Evolutionary conservation across 176 grass and related monocot species (phyloP).

Genomic region (Miscanthus lutarioriparius): DNA sequence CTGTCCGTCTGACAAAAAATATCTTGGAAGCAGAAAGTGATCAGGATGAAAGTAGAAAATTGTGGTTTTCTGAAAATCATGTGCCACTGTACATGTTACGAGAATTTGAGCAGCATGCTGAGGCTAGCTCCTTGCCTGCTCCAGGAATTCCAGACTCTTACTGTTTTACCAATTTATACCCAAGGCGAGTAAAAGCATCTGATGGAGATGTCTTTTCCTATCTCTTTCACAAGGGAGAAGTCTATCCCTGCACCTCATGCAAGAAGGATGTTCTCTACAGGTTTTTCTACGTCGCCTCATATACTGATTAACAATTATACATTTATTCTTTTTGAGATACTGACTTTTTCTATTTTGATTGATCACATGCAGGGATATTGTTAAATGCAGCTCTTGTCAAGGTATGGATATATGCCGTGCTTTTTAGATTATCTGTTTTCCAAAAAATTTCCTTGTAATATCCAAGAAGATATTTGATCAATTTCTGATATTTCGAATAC

Average conservation of each 20-base stretch:
- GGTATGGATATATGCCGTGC: slow-evolving; percentile 50
- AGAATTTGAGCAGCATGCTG: slow-evolving; percentile 70
- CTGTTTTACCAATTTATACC: slow-evolving; percentile 43
- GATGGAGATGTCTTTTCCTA: slow-evolving; percentile 66
- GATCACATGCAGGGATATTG: slow-evolving; percentile 60
- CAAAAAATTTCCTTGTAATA: neutral
- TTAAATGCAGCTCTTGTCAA: slow-evolving; percentile 83
- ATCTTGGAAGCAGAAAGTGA: slow-evolving; percentile 74
- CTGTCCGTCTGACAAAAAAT: slow-evolving; percentile 84
- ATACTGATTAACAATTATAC: slow-evolving; percentile 11
- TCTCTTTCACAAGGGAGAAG: slow-evolving; percentile 71
- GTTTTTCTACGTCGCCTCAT: slow-evolving; percentile 43
- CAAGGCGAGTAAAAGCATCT: slow-evolving; percentile 44
- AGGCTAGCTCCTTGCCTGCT: slow-evolving; percentile 40
- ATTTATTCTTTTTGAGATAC: slow-evolving; percentile 12
- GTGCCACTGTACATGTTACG: slow-evolving; percentile 81
- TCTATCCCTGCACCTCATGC: slow-evolving; percentile 75
- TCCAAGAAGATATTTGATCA: neutral
- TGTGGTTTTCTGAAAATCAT: slow-evolving; percentile 93
- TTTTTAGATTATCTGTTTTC: slow-evolving; percentile 4
- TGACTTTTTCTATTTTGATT: slow-evolving; percentile 44
- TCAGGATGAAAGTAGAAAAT: slow-evolving; percentile 50
- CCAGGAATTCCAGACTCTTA: slow-evolving; percentile 16
- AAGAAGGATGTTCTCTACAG: slow-evolving; percentile 73
- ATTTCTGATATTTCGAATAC: slow-evolving; percentile 29